phyloP scores from a whole-genome alignment of 768 basidiomycete genomes.

The Pulveroboletus sp. region DNA sequence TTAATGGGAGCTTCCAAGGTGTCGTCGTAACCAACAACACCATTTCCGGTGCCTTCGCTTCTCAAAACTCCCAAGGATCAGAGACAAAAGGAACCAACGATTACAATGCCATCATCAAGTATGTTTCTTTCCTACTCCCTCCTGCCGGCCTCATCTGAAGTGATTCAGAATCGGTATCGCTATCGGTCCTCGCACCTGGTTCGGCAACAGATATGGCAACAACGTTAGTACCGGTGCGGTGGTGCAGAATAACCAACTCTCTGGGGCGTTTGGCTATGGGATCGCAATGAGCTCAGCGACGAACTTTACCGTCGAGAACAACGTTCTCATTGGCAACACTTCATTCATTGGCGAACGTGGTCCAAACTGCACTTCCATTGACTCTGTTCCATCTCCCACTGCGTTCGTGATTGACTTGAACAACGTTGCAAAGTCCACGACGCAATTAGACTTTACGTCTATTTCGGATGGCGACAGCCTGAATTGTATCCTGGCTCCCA shows the following conservation, averaged over 20 bases:
- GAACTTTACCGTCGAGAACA: conserved; percentile 65
- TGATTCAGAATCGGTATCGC: conserved; percentile 72
- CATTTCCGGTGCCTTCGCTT: conserved; percentile 67
- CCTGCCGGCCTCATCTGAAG: conserved; percentile 4
- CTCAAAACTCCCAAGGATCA: conserved; percentile 34
- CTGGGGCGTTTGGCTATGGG: conserved; percentile 70
- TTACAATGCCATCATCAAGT: conserved; percentile 69
- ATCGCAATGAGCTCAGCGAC: conserved; percentile 59
- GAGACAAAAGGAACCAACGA: conserved; percentile 51
- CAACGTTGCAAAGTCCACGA: conserved; percentile 35
- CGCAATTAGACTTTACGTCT: conserved; percentile 50
- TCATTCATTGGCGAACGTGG: conserved; percentile 70
- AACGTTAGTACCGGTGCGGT: conserved; percentile 51
- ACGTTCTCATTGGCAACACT: conserved; percentile 60
- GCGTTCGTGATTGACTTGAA: conserved; percentile 55
- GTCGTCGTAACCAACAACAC: conserved; percentile 64
- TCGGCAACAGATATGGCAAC: conserved; percentile 51
- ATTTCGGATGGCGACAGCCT: conserved; percentile 53
- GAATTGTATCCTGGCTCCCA: conserved; percentile 64
- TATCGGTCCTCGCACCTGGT: conserved; percentile 75
- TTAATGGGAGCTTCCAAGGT: conserved; percentile 57
- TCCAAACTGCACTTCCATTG: conserved; percentile 53
- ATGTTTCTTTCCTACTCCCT: conserved; percentile 18
- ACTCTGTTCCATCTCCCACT: conserved; percentile 50
- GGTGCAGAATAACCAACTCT: conserved; percentile 53